Evolutionary conservation across 805 yeast genomes (phyloP).

Genomic region (Naumovozyma baii): DNA sequence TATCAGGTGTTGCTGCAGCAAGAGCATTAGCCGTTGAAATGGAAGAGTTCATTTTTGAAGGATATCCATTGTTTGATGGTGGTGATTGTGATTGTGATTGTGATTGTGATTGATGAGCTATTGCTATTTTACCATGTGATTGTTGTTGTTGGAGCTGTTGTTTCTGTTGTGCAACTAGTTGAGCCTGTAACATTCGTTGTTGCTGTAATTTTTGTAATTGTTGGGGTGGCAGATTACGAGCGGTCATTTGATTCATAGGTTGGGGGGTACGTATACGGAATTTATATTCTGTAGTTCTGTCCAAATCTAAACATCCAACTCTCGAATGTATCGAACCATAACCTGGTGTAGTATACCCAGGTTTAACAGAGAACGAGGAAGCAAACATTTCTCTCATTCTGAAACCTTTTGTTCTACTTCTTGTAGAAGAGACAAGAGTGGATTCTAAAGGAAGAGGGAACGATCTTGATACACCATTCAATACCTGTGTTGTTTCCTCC

Average conservation of each 20-base stretch:
- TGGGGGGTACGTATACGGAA: constrained; percentile 45
- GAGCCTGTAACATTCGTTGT: constrained; percentile 19
- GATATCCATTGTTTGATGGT: background rate
- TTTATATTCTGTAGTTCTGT: constrained; percentile 55
- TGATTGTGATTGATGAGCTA: constrained; percentile 7
- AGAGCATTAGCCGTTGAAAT: background rate
- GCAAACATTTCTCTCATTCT: constrained; percentile 94
- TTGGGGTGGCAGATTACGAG: constrained; percentile 12
- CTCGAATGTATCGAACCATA: constrained; percentile 45
- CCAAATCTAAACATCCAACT: constrained; percentile 69
- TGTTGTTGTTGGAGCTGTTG: constrained; percentile 11
- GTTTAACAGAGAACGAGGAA: constrained; percentile 41
- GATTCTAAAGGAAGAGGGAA: constrained; percentile 78
- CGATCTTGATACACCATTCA: constrained; percentile 78
- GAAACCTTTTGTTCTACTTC: constrained; percentile 62
- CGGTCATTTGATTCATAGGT: constrained; percentile 18
- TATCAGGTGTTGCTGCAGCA: constrained; percentile 4
- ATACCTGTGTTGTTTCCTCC: constrained; percentile 84
- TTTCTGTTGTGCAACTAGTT: constrained; percentile 9
- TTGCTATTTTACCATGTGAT: constrained; percentile 9
- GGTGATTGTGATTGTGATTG: constrained; percentile 1
- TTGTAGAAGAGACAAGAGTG: constrained; percentile 57
- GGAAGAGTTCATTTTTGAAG: background rate
- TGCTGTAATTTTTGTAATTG: constrained; percentile 21
- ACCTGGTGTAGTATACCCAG: constrained; percentile 45